phyloP scores from a whole-genome alignment of 129 eudicot genomes.

The Silybum marianum region DNA sequence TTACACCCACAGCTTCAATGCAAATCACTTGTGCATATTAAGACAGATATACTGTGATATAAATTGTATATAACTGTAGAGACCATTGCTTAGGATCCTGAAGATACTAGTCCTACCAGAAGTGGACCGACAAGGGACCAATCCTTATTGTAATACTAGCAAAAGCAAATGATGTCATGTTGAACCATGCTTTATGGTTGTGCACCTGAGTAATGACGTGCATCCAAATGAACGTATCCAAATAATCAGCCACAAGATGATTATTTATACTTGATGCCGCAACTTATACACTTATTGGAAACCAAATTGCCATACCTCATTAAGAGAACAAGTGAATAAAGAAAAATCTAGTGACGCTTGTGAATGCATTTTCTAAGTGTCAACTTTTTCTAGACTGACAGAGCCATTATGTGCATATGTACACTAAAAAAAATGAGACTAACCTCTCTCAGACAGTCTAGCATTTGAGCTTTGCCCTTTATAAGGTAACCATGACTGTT shows the following conservation, averaged over 20 bases:
- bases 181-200: background rate
- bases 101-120: background rate
- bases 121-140: background rate
- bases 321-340: background rate
- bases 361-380: background rate
- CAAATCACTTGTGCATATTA: background rate
- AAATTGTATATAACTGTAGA: background rate
- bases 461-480: constrained; percentile 69
- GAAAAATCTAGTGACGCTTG: background rate
- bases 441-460: constrained; percentile 75
- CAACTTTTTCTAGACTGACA: background rate
- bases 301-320: background rate
- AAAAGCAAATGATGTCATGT: background rate
- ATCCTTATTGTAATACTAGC: background rate
- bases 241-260: background rate
- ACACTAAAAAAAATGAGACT: constrained; percentile 2
- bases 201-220: constrained; percentile 5
- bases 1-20: background rate
- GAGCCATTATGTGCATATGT: background rate
- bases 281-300: background rate
- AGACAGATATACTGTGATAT: background rate
- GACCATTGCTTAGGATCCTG: background rate
- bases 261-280: background rate
- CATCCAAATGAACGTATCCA: background rate
- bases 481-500: constrained; percentile 79